These are phyloP conservation scores for Brassica napus DNA, from an alignment of 345 rosid species.

Conservation along the genomic window DNA sequence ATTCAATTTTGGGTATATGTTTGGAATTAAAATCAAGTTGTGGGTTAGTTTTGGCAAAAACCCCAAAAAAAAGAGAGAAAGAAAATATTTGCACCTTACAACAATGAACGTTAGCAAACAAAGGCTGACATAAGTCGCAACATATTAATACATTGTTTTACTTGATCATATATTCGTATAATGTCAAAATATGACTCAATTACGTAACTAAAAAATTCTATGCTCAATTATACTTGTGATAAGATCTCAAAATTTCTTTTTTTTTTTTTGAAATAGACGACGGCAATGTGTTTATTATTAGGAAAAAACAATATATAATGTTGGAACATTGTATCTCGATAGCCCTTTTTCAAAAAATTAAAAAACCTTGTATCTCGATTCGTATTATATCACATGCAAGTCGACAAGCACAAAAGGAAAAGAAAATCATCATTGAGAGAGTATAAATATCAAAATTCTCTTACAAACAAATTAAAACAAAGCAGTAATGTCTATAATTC, in stretches of 20 bases:
- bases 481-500: conserved; percentile 1
- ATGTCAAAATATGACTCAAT: not conserved
- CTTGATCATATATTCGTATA: not conserved
- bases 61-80: too few species aligned
- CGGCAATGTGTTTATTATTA: not conserved
- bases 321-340: not conserved
- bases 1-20: too few species aligned
- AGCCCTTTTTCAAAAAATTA: too few species aligned
- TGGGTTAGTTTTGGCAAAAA: too few species aligned
- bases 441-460: not conserved
- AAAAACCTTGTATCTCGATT: not conserved
- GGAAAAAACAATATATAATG: not conserved
- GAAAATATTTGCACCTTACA: too few species aligned
- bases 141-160: not conserved
- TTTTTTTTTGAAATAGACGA: not conserved
- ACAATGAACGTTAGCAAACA: not conserved
- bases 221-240: not conserved
- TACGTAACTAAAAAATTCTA: not conserved
- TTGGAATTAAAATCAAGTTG: too few species aligned
- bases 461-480: not conserved
- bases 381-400: not conserved
- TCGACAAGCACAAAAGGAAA: not conserved
- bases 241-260: not conserved
- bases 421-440: not conserved
- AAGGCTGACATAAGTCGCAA: not conserved